Base-by-base conservation (phyloP, 805 yeast species). In the Wickerhamiella siamensis region DNA sequence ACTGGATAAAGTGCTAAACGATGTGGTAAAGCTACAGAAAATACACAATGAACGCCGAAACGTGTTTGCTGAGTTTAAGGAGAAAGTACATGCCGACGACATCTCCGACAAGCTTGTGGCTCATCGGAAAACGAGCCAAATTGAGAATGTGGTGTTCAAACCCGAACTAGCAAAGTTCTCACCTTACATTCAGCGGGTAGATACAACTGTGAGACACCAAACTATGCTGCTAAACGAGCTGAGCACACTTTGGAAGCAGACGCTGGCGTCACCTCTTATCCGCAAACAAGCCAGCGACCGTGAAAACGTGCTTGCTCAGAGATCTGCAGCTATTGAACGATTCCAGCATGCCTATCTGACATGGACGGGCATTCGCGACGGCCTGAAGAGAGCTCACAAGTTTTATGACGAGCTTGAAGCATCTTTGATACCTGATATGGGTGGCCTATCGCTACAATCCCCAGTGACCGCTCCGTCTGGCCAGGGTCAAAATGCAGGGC, bases 91-190 rank as follows among this genome's bases (percentile, higher is more conserved):
- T 52, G 67, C 70, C 12, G 97, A 88, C 60, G 96, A 88, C 55
- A 83, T 86, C 39, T 79, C 94, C 0, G 77, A 79, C 41, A 65
- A 78, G 10, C 65, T 88, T 26, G 71, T 88, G 6, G 64, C 78
- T 48, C 79, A 82, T 55, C 74, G 72, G 46, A 69, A 72, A 35
- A 70, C 69, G 31, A 63, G 74, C 4, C 74, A 73, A 5, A 67
- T 71, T 36, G 86, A 79, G 44, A 63, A 69, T 8, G 60, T 47
- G 4, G 56, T 80, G 12, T 86, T 87, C 55, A 71, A 75, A 15
- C 70, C 72, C 43, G 95, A 84, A 56, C 62, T 88, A 47, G 72
- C 69, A 39, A 88, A 88, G 59, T 88, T 84, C 58, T 72, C 71
- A 31, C 79, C 79, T 0, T 75, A 74, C 48, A 75, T 75, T 40